Evolutionary conservation across 306 rosid genomes (phyloP).

Genomic region (Cicer arietinum): DNA sequence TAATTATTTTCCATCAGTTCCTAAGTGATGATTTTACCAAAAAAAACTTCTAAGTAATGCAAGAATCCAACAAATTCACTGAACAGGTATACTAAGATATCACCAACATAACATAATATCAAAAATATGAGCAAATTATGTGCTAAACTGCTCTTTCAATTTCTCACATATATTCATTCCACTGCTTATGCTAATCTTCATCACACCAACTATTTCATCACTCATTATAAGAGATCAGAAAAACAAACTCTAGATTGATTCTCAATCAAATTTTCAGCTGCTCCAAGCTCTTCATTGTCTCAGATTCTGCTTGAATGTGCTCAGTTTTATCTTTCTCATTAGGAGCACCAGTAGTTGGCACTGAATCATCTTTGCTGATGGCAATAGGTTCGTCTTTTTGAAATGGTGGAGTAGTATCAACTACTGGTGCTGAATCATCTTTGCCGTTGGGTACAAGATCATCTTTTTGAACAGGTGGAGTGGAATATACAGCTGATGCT

Average conservation of each 20-base stretch:
- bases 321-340: slow-evolving; percentile 43
- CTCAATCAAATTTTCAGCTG: slow-evolving; percentile 75
- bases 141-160: slow-evolving; percentile 57
- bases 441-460: slow-evolving; percentile 27
- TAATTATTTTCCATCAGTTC: too few relatives aligned
- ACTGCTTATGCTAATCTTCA: slow-evolving; percentile 70
- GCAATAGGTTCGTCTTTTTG: not conserved
- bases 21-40: too few relatives aligned
- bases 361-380: slow-evolving; percentile 2
- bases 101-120: slow-evolving; percentile 33
- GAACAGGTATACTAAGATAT: slow-evolving; percentile 36
- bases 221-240: slow-evolving; percentile 56
- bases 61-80: slow-evolving; percentile 6
- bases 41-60: not conserved
- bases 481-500: not conserved
- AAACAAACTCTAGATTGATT: slow-evolving; percentile 55
- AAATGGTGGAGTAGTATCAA: not conserved
- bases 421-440: slow-evolving; percentile 9
- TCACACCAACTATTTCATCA: slow-evolving; percentile 64
- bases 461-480: slow-evolving; percentile 45
- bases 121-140: slow-evolving; percentile 43
- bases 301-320: slow-evolving; percentile 48
- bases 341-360: slow-evolving; percentile 32
- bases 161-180: slow-evolving; percentile 50
- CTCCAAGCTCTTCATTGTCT: slow-evolving; percentile 64